Evolutionary conservation across 768 basidiomycete species (phyloP), one percentile per base, ranked within the genome.

Genomic region (Melanogaster broomeanus): DNA sequence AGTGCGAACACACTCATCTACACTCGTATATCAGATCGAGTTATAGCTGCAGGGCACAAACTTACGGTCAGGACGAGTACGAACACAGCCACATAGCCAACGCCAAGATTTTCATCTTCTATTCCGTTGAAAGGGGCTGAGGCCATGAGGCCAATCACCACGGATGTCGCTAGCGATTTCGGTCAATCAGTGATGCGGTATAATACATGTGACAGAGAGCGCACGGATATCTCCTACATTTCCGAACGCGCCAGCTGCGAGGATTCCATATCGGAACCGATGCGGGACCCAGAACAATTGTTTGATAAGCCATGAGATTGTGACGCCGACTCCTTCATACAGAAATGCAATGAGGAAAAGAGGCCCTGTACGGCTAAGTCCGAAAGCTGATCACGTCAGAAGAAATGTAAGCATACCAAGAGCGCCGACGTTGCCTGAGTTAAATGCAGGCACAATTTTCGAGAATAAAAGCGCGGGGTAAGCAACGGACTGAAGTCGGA

Each of bases 241-340:
- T 16, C 74, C 77, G 78, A 80, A 87, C 3, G 76, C 79, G 30
- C 84, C 85, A 0, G 85, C 84, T 5, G 80, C 78, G 2, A 88
- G 59, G 33, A 88, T 73, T 0, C 87, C 87, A 59, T 82, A 80
- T 41, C 86, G 72, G 59, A 88, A 88, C 19, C 84, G 75, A 62
- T 86, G 83, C 1, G 87, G 87, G 1, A 88, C 85, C 80, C 85
- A 87, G 58, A 85, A 87, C 48, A 85, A 65, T 52, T 78, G 77
- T 45, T 77, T 77, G 46, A 81, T 68, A 13, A 78, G 31, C 72
- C 74, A 82, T 0, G 80, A 80, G 22, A 83, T 69, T 10, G 66
- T 42, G 5, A 80, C 57, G 12, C 87, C 84, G 6, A 84, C 61
- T 2, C 58, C 57, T 48, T 83, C 77, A 56, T 88, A 88, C 1